phyloP scores from a whole-genome alignment of 495 filamentous ascomycete species.

The Cercophora newfieldiana region DNA sequence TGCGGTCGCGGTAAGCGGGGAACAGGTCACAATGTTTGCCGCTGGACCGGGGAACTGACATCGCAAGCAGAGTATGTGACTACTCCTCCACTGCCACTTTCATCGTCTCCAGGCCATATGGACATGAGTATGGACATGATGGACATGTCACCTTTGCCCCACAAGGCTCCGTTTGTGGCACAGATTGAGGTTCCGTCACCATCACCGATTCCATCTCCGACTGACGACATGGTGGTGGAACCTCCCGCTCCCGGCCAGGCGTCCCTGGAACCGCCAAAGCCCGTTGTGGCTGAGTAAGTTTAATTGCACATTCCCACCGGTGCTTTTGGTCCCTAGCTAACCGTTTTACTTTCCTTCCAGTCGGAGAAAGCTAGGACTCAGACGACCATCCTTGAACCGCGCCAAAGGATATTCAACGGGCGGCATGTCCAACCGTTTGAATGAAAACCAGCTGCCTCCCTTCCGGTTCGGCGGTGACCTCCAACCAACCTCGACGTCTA shows the following conservation, averaged over 20 bases:
- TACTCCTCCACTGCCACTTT: constrained; percentile 79
- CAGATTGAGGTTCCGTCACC: constrained; percentile 69
- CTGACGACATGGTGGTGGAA: constrained; percentile 50
- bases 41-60: constrained; percentile 26
- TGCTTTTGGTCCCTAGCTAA: constrained; percentile 16
- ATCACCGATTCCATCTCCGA: constrained; percentile 52
- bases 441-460: constrained; percentile 65
- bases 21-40: constrained; percentile 44
- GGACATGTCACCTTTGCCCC: constrained; percentile 93
- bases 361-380: constrained; percentile 59
- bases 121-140: constrained; percentile 75
- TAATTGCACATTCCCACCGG: constrained; percentile 20
- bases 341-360: constrained; percentile 36
- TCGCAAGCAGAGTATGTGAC: constrained; percentile 63
- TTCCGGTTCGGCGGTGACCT: constrained; percentile 73
- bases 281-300: constrained; percentile 51
- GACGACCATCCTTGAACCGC: constrained; percentile 61
- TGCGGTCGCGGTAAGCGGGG: constrained; percentile 63
- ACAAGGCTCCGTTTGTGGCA: constrained; percentile 71
- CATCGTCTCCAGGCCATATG: constrained; percentile 70
- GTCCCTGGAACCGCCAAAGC: constrained; percentile 54
- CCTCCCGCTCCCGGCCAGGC: constrained; percentile 49
- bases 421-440: constrained; percentile 44
- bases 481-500: constrained; percentile 28
- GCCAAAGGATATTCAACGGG: constrained; percentile 59